Evolutionary conservation across 176 grass and related monocot genomes (phyloP).

Genomic region (Oryza glumipatula): DNA sequence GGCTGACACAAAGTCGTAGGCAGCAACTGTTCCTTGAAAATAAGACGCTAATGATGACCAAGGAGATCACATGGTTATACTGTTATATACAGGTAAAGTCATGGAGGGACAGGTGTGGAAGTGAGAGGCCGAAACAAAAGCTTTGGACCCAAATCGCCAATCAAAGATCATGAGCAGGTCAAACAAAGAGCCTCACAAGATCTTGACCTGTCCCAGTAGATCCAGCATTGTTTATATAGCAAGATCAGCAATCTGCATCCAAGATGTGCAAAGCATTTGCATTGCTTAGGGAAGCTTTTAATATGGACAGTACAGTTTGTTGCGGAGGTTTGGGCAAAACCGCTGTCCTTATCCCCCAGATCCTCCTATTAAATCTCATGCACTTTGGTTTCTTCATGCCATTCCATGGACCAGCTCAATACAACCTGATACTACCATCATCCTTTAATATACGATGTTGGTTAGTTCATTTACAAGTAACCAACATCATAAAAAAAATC

Average conservation of each 20-base stretch:
- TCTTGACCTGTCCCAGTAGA: slow-evolving; percentile 49
- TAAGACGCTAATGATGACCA: slow-evolving; percentile 41
- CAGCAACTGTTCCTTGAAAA: slow-evolving; percentile 28
- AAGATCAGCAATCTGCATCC: slow-evolving; percentile 31
- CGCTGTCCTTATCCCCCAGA: slow-evolving; percentile 13
- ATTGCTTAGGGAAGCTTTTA: neutral
- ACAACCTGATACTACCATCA: neutral
- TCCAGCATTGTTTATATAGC: slow-evolving; percentile 33
- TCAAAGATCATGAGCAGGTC: slow-evolving; percentile 27
- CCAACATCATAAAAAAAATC: no score
- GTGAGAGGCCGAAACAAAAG: neutral
- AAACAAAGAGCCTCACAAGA: slow-evolving; percentile 41
- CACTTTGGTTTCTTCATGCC: slow-evolving; percentile 39
- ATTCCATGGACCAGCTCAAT: slow-evolving; percentile 20
- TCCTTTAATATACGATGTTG: no score
- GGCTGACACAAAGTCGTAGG: slow-evolving; percentile 52
- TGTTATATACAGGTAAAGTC: neutral
- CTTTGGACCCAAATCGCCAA: slow-evolving; percentile 28
- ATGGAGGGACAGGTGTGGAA: slow-evolving; percentile 13
- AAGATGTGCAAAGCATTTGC: slow-evolving; percentile 30
- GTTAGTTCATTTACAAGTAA: no score
- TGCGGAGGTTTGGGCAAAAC: slow-evolving; percentile 35
- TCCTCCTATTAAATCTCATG: slow-evolving; percentile 11
- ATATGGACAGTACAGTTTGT: slow-evolving; percentile 17
- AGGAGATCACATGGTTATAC: slow-evolving; percentile 53